Evolutionary conservation across 352 stramenopile genomes (phyloP).

Genomic region (Globisporangium parvum): DNA sequence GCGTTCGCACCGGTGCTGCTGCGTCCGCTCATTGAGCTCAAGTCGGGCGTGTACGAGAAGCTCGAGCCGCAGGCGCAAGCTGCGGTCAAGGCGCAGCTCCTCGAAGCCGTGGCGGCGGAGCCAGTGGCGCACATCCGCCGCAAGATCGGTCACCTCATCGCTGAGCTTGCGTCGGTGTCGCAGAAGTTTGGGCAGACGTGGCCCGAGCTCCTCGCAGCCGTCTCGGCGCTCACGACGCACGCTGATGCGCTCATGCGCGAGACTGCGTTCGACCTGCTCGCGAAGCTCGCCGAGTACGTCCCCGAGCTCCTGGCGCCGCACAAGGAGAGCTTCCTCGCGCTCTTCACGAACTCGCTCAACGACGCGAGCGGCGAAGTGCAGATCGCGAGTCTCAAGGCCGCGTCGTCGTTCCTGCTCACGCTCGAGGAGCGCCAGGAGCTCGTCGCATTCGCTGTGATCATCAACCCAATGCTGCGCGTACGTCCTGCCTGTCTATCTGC

Average conservation of each 20-base stretch:
- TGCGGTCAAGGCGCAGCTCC: conserved; percentile 63
- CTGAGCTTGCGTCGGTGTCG: conserved; percentile 57
- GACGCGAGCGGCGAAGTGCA: conserved; percentile 57
- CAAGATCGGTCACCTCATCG: conserved; percentile 76
- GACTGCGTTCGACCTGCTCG: conserved; percentile 72
- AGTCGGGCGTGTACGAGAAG: conserved; percentile 56
- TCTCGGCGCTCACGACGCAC: conserved; percentile 56
- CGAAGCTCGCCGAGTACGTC: conserved; percentile 67
- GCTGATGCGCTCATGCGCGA: conserved; percentile 57
- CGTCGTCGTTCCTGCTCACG: conserved; percentile 64
- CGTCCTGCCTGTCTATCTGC: conserved; percentile 2
- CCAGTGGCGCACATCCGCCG: conserved; percentile 69
- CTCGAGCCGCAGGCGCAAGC: conserved; percentile 47
- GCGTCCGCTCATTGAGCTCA: conserved; percentile 66
- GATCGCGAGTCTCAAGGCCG: conserved; percentile 66
- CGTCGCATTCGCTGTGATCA: conserved; percentile 58
- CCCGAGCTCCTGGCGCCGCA: conserved; percentile 59
- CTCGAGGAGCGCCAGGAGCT: conserved; percentile 70
- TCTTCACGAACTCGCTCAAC: conserved; percentile 69
- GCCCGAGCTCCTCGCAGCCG: conserved; percentile 62
- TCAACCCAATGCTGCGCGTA: conserved; percentile 64
- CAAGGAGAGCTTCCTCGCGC: conserved; percentile 74
- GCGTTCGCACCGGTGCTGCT: conserved; percentile 77
- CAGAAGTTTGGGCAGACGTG: conserved; percentile 49
- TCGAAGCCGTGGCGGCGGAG: conserved; percentile 60